Conservation (phyloP, 208 protist species). For the Herpetomonas samuelpessoai region DNA sequence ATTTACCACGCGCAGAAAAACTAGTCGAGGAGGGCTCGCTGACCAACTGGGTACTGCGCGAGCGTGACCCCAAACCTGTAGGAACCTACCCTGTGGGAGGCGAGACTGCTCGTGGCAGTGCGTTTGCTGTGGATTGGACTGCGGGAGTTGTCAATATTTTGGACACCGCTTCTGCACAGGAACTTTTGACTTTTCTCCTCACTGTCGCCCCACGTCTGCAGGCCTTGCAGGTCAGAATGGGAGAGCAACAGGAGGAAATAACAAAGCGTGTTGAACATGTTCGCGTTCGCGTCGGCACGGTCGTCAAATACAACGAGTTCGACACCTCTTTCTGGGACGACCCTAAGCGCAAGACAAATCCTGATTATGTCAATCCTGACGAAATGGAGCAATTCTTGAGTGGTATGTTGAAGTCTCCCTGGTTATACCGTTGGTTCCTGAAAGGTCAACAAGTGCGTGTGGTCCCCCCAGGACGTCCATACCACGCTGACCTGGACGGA, state of each 20-base stretch:
- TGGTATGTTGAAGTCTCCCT: constrained; percentile 57
- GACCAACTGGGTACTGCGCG: constrained; percentile 75
- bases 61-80: constrained; percentile 60
- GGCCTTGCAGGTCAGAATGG: constrained; percentile 82
- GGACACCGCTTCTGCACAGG: constrained; percentile 84
- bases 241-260: constrained; percentile 74
- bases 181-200: constrained; percentile 84
- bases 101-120: constrained; percentile 22
- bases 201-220: constrained; percentile 87
- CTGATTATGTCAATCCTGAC: constrained; percentile 74
- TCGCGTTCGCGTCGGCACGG: constrained; percentile 62
- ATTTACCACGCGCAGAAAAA: constrained; percentile 34
- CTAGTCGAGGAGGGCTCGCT: constrained; percentile 57
- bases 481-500: constrained; percentile 67
- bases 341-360: constrained; percentile 41
- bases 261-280: constrained; percentile 68
- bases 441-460: constrained; percentile 77
- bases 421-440: constrained; percentile 84
- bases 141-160: constrained; percentile 82
- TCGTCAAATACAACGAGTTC: constrained; percentile 77
- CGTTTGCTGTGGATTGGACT: constrained; percentile 87
- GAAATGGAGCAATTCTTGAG: constrained; percentile 72
- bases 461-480: constrained; percentile 57
- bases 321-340: constrained; percentile 87
- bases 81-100: constrained; percentile 38